A percentile compares a stretch with the other conserved stretches of the same genome.
Conservation (phyloP, 2,329 filamentous ascomycete species). For the Hawksworthiomyces lignivorus region DNA sequence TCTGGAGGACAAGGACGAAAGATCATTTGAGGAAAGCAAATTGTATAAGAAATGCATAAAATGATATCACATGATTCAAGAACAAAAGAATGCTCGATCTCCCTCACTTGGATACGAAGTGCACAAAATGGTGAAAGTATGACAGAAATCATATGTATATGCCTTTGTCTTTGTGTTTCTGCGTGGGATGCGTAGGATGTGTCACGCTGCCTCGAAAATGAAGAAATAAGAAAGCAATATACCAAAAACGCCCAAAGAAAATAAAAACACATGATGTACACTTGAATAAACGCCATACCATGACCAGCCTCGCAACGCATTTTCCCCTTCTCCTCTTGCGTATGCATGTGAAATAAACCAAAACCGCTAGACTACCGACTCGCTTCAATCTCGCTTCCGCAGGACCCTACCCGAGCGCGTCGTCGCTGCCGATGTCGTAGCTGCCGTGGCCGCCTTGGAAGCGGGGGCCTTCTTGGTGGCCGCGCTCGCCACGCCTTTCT, state of each 20-base stretch:
- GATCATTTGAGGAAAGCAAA: too few species aligned
- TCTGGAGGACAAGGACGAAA: too few species aligned
- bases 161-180: too few species aligned
- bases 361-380: not conserved
- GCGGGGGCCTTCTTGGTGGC: slow-evolving; percentile 42
- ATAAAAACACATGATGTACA: not conserved
- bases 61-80: too few species aligned
- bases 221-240: too few species aligned
- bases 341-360: not conserved
- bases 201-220: too few species aligned
- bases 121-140: too few species aligned
- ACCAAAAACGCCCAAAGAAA: not conserved
- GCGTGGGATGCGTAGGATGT: too few species aligned
- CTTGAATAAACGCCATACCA: not conserved
- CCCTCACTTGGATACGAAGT: too few species aligned
- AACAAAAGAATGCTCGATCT: too few species aligned
- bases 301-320: not conserved
- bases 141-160: too few species aligned
- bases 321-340: slow-evolving; percentile 1
- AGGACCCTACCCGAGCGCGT: slow-evolving; percentile 45
- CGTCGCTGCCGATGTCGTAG: slow-evolving; percentile 23
- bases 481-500: slow-evolving; percentile 41
- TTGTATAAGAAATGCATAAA: too few species aligned
- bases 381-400: slow-evolving; percentile 40
- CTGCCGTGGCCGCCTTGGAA: slow-evolving; percentile 30